Percentiles rank a stretch among this genome's conserved stretches.
Evolutionary conservation across 2,329 filamentous ascomycete genomes (phyloP).

Genomic region (Exutisphaerella laricina): DNA sequence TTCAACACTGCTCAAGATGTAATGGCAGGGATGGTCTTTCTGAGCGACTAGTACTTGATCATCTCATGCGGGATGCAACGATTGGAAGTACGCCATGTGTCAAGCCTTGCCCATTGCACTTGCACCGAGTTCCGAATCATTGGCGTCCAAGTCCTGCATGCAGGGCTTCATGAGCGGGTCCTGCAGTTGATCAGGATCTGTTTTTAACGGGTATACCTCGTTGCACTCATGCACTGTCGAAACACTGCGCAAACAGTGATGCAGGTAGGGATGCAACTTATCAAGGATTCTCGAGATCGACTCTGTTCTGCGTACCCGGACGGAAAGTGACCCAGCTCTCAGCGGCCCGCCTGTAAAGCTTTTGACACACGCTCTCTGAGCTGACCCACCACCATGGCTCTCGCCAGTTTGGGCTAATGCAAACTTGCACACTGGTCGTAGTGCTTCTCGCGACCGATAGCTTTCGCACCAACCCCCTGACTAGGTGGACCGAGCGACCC

Average conservation of each 20-base stretch:
- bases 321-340: constrained; percentile 18
- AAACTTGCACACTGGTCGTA: background rate
- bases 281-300: constrained; percentile 19
- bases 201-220: constrained; percentile 19
- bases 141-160: constrained; percentile 22
- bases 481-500: constrained; percentile 1
- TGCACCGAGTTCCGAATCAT: constrained; percentile 21
- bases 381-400: constrained; percentile 13
- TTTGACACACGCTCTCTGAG: constrained; percentile 23
- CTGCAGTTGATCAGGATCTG: constrained; percentile 22
- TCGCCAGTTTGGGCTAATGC: constrained; percentile 19
- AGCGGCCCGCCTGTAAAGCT: constrained; percentile 19
- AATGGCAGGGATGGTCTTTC: constrained; percentile 12
- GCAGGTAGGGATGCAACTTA: constrained; percentile 18
- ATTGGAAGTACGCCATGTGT: constrained; percentile 19
- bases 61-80: constrained; percentile 17
- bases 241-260: constrained; percentile 24
- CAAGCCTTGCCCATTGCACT: constrained; percentile 15
- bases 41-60: constrained; percentile 16
- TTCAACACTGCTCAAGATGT: constrained; percentile 4
- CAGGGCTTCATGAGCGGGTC: constrained; percentile 15
- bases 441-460: constrained; percentile 2
- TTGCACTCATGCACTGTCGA: constrained; percentile 23
- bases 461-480: background rate
- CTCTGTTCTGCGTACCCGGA: constrained; percentile 17